A percentile compares a stretch with the other conserved stretches of the same genome.
These are phyloP conservation scores for Monsonia emarginata DNA, from an alignment of 441 rosid genomes.

Conservation along the genomic window DNA sequence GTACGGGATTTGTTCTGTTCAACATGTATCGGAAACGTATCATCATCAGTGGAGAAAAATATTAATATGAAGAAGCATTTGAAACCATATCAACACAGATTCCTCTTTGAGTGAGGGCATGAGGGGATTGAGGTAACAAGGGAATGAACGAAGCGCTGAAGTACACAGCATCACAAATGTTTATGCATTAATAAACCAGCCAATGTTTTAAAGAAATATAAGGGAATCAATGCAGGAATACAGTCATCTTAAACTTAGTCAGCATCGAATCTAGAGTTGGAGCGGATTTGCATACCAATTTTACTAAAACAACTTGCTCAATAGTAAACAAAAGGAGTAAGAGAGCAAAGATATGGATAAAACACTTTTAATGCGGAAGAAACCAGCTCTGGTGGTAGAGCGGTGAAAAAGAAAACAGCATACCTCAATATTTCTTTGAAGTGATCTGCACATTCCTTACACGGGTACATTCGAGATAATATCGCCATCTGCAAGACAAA, in stretches of 20 bases:
- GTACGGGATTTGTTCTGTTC: slow-evolving; percentile 67
- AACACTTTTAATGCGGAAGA: not conserved
- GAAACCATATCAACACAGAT: not conserved
- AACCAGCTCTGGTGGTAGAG: not conserved
- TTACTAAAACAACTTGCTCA: not conserved
- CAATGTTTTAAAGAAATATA: not conserved
- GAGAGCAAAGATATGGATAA: not conserved
- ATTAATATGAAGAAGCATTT: not conserved
- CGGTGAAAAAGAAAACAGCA: not conserved
- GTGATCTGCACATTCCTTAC: slow-evolving; percentile 93
- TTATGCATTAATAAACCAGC: not conserved
- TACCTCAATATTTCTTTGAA: slow-evolving; percentile 83
- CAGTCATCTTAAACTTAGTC: no score
- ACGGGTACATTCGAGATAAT: slow-evolving; percentile 82
- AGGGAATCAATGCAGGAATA: not conserved
- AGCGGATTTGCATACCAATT: not conserved
- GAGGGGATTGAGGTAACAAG: no score
- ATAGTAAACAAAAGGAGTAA: not conserved
- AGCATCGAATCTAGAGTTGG: no score
- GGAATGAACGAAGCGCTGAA: no score
- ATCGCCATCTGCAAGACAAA: slow-evolving; percentile 62
- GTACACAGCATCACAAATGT: not conserved
- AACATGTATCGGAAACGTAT: slow-evolving; percentile 13
- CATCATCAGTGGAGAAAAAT: not conserved
- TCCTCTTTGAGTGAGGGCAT: no score